These are phyloP conservation scores for Effrenium voratum DNA, from an alignment of 73 alveolate species.

Conservation along the genomic window DNA sequence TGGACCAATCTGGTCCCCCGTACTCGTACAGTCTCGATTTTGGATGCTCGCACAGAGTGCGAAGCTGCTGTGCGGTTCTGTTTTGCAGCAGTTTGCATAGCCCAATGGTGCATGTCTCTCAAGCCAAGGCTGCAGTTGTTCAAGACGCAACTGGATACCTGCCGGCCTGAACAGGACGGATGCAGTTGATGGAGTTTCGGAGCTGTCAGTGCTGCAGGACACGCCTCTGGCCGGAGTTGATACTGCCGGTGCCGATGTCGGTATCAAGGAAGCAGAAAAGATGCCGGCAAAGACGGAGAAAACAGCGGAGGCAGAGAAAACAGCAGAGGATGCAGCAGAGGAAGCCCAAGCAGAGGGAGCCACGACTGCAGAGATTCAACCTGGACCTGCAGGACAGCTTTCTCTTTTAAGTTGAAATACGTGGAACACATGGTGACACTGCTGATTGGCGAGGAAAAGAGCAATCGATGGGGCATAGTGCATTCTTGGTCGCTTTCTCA, in stretches of 20 bases:
- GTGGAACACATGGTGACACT: neutral
- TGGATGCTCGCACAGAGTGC: no score
- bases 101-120: no score
- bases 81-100: no score
- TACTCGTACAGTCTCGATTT: no score
- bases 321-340: neutral
- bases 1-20: no score
- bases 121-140: slow-evolving; percentile 50
- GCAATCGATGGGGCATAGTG: neutral
- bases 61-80: no score
- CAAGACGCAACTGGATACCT: slow-evolving; percentile 76
- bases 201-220: neutral
- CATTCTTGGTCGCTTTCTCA: no score
- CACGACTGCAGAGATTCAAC: neutral
- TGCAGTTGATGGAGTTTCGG: neutral
- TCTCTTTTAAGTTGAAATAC: neutral
- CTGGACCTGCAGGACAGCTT: no score
- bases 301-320: neutral
- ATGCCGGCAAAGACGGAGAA: neutral
- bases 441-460: neutral
- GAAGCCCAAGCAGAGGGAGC: neutral
- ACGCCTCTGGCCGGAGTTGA: slow-evolving; percentile 56
- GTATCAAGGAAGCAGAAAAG: slow-evolving; percentile 5
- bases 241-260: neutral
- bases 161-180: slow-evolving; percentile 70